These are phyloP conservation scores for Senecio squalidus DNA, from an alignment of 140 eudicot genomes.

Conservation along the genomic window DNA sequence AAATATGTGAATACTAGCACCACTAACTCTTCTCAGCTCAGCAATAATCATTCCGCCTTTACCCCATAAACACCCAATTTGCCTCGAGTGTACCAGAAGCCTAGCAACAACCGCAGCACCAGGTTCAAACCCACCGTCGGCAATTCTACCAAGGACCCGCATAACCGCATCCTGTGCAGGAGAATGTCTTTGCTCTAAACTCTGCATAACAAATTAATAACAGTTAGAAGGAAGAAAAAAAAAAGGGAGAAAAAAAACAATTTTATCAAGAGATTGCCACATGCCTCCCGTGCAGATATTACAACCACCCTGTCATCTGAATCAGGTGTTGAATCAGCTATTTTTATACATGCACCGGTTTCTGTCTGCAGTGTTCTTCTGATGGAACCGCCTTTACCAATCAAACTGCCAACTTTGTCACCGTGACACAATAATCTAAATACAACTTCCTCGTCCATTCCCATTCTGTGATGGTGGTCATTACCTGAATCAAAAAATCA, in stretches of 20 bases:
- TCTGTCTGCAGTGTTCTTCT: slow-evolving; percentile 41
- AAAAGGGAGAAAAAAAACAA: background rate
- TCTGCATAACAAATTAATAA: slow-evolving; percentile 24
- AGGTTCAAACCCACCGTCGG: slow-evolving; percentile 50
- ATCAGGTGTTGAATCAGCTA: slow-evolving; percentile 42
- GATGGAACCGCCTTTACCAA: slow-evolving; percentile 56
- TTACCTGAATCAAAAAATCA: slow-evolving; percentile 29
- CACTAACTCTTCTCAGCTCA: slow-evolving; percentile 51
- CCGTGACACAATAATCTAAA: slow-evolving; percentile 43
- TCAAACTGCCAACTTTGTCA: slow-evolving; percentile 51
- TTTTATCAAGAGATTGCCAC: slow-evolving; percentile 19
- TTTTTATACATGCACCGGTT: slow-evolving; percentile 58
- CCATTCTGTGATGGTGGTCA: slow-evolving; percentile 36
- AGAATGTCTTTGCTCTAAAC: slow-evolving; percentile 45
- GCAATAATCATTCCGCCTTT: slow-evolving; percentile 48
- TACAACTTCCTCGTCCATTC: slow-evolving; percentile 48
- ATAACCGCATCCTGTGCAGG: slow-evolving; percentile 59
- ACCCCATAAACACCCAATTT: slow-evolving; percentile 55
- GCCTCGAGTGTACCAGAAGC: slow-evolving; percentile 56
- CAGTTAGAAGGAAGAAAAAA: background rate
- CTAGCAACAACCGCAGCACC: slow-evolving; percentile 51
- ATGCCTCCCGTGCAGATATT: slow-evolving; percentile 61
- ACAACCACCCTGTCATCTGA: slow-evolving; percentile 51
- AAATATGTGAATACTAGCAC: slow-evolving; percentile 54
- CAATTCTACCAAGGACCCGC: slow-evolving; percentile 49